Evolutionary conservation across 768 basidiomycete species (phyloP).

Genomic region (Leccinum arenicola): DNA sequence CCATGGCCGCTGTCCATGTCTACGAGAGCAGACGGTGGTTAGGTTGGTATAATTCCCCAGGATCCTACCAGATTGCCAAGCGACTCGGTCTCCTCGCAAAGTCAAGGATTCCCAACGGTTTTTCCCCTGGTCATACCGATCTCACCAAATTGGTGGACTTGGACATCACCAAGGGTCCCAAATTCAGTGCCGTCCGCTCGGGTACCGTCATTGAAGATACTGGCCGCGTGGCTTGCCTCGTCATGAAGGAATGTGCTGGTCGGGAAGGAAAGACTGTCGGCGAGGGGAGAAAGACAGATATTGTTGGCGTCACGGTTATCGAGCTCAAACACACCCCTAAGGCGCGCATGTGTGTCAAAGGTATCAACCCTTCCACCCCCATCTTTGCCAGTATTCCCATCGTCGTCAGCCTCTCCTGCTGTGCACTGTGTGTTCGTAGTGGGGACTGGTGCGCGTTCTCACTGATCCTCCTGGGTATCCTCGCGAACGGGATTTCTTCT

Average conservation of each 20-base stretch:
- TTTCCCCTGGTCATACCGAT: slow-evolving; percentile 10
- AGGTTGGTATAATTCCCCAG: slow-evolving; percentile 35
- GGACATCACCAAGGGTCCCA: background rate
- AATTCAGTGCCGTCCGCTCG: background rate
- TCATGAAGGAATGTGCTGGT: slow-evolving; percentile 4
- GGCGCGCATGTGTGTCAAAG: background rate
- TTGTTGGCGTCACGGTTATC: slow-evolving; percentile 1
- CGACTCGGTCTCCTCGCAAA: slow-evolving; percentile 21
- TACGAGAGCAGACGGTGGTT: slow-evolving; percentile 23
- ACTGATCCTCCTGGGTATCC: slow-evolving; percentile 27
- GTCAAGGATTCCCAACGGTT: background rate
- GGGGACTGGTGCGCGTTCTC: slow-evolving; percentile 26
- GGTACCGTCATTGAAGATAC: slow-evolving; percentile 5
- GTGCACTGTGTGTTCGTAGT: no score
- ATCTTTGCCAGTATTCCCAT: slow-evolving; percentile 18
- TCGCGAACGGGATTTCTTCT: slow-evolving; percentile 21
- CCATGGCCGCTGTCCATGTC: slow-evolving; percentile 29
- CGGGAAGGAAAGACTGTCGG: background rate
- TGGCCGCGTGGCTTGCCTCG: slow-evolving; percentile 1
- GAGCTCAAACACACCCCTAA: background rate
- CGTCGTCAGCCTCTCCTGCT: slow-evolving; percentile 2
- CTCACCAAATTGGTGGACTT: slow-evolving; percentile 1
- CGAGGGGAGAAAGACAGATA: background rate
- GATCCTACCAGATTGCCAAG: slow-evolving; percentile 27
- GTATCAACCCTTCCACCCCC: background rate